A percentile compares a stretch with the other conserved stretches of the same genome.
These are phyloP conservation scores for Larix kaempferi DNA, from an alignment of 75 land plant genomes.

Conservation along the genomic window DNA sequence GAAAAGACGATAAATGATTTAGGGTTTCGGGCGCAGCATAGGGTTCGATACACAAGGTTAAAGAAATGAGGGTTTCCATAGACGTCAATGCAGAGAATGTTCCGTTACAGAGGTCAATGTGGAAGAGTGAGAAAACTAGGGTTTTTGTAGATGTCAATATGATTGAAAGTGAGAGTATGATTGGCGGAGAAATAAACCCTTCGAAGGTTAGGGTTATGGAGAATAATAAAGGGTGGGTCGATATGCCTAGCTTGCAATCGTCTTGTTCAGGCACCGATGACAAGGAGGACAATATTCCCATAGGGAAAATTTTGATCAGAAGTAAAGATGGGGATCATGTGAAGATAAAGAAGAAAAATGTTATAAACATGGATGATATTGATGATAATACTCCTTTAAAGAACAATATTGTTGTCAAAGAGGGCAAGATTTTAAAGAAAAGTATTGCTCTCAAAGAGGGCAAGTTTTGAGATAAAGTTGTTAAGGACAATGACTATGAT, in stretches of 20 bases:
- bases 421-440: neutral
- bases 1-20: neutral
- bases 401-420: neutral
- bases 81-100: neutral
- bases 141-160: neutral
- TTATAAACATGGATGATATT: no score
- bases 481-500: neutral
- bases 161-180: neutral
- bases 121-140: neutral
- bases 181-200: neutral
- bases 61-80: neutral
- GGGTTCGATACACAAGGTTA: neutral
- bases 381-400: neutral
- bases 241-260: neutral
- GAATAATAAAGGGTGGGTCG: neutral
- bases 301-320: neutral
- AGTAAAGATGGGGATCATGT: neutral
- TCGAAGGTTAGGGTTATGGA: neutral
- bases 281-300: neutral
- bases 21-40: no score
- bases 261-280: neutral
- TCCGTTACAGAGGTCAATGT: neutral
- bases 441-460: neutral
- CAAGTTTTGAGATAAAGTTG: neutral
- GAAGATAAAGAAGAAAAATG: no score